Evolutionary conservation across 495 filamentous ascomycete species (phyloP), one percentile per base, ranked within the genome.

Genomic region (Aspergillus ellipticus): DNA sequence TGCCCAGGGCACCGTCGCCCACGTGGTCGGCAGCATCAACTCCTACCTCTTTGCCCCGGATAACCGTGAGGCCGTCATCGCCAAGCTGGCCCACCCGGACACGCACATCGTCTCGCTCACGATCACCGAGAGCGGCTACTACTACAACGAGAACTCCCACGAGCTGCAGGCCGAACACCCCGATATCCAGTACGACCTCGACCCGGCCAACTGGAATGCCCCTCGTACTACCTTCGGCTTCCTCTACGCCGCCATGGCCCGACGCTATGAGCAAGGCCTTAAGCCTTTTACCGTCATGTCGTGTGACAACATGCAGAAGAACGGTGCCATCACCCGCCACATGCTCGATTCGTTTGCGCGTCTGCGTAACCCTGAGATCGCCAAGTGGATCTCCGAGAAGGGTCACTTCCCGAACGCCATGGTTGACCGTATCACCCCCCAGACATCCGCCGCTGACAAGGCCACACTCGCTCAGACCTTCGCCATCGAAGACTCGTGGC

Each of bases 251-350:
- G 75, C 75, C 33, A 59, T 79, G 41, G 69, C 63, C 5, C 68
- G 69, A 3, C 75, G 75, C 42, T 60, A 70, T 49, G 43, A 67
- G 55, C 61, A 71, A 37, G 75, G 75, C 4, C 69, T 77, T 39
- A 71, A 69, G 42, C 75, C 75, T 21, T 79, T 79, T 65, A 79
- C 75, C 56, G 74, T 77, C 42, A 66, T 79, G 69, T 79, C 75
- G 7, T 79, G 75, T 56, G 75, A 79, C 55, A 79, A 79, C 62
- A 79, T 79, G 75, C 72, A 77, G 66, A 76, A 76, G 66, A 79
- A 79, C 61, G 75, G 75, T 21, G 64, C 74, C 55, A 77, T 79
- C 66, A 72, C 73, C 4, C 74, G 75, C 45, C 65, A 76, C 58
- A 79, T 79, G 75, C 74, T 79, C 45, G 60, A 66, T 47, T 76